These are phyloP conservation scores for Ploettnerulaceae sp. DNA, from an alignment of 2,329 filamentous ascomycete genomes.

Conservation along the genomic window DNA sequence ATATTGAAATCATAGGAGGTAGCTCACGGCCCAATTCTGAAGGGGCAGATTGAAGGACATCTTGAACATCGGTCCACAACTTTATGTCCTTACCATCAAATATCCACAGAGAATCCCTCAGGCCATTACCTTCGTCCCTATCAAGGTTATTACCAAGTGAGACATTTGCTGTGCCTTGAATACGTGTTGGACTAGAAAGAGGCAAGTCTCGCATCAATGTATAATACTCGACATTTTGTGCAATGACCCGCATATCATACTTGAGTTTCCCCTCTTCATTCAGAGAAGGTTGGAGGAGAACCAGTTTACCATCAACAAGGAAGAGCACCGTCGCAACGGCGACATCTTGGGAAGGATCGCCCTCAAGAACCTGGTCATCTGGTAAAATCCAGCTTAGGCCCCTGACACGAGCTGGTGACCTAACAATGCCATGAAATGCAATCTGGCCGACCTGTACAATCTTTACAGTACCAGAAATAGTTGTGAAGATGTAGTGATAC, in stretches of 20 bases:
- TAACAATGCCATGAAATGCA: conserved; percentile 91
- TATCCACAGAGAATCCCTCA: conserved; percentile 88
- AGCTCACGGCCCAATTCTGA: conserved; percentile 63
- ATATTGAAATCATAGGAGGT: conserved; percentile 68
- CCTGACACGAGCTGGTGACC: conserved; percentile 86
- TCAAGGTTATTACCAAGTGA: conserved; percentile 17
- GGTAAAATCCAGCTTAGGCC: conserved; percentile 95
- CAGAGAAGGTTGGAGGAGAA: conserved; percentile 80
- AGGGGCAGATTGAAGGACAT: conserved; percentile 69
- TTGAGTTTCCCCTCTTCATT: conserved; percentile 81
- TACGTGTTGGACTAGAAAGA: conserved; percentile 15
- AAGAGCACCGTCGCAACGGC: conserved; percentile 90
- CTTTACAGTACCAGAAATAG: conserved; percentile 61
- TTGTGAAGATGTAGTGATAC: conserved; percentile 88
- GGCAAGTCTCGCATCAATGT: conserved; percentile 85
- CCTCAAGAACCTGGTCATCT: conserved; percentile 80
- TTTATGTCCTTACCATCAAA: conserved; percentile 86
- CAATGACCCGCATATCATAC: conserved; percentile 97
- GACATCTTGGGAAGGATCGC: conserved; percentile 93
- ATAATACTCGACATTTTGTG: conserved; percentile 95
- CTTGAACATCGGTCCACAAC: conserved; percentile 83
- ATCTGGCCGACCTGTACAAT: conserved; percentile 96
- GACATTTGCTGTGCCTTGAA: conserved; percentile 1
- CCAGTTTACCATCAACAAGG: conserved; percentile 94
- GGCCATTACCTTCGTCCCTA: conserved; percentile 30